Base-by-base conservation (phyloP, 345 rosid species). In the Combretum micranthum region DNA sequence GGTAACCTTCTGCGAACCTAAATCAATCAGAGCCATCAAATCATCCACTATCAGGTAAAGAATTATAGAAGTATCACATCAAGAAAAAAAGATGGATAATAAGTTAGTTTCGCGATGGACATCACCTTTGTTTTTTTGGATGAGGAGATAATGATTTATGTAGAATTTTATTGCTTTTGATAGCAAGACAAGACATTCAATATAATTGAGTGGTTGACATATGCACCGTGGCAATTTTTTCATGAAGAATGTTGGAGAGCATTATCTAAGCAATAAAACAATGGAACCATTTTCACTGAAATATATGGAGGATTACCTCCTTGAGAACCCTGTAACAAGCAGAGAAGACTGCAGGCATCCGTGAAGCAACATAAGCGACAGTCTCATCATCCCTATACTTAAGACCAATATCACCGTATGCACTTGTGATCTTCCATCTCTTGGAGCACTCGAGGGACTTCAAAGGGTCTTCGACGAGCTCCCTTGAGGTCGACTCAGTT, bases 301-400 rank as follows among this genome's bases (percentile, higher is more conserved):
- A 15, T 32, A n/a, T 20, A 11, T 15, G 20, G 43, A 0, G 46
- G 13, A 22, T 3, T 68, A 88, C 90, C 85, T 93, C 97, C n/a
- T 64, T 69, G 46, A 87, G 88, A 52, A 89, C 86, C 69, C 97
- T 81, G 50, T 69, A 72, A 26, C 96, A 87, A 53, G 92, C 92
- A 48, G 97, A 89, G 80, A 77, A 87, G 16, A 90, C 95, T 3
- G 96, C 92, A 9, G 96, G 99, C 99, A 93, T 93, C 57, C 97
- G 86, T 22, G 97, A 87, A 65, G 97, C 99, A 17, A 85, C 75
- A 63, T 93, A 93, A 54, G 99, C 99, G 4, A 79, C 74, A 12
- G 96, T 83, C 83, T 93, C 88, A 14, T 84, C 91, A 22, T 89
- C 95, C 44, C 71, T 73, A 68, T 89, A 93, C 61, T 67, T 56